Conservation (phyloP, 257 asterid species). For the Penstemon barbatus region DNA sequence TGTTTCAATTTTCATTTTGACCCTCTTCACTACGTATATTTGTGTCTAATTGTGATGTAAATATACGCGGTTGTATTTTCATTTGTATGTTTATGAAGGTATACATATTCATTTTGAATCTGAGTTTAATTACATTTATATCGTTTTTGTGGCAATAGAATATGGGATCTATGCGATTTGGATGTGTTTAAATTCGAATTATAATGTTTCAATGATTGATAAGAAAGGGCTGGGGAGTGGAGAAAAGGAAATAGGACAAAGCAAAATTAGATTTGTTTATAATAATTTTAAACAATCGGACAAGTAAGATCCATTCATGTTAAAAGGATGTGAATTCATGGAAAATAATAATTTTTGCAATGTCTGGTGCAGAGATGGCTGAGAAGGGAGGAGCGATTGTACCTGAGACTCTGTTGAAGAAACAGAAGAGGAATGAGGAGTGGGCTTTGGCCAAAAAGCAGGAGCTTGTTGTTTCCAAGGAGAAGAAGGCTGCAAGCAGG, state of each 20-base stretch:
- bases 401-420: constrained; percentile 54
- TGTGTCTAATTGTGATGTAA: not conserved
- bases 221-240: too few relatives aligned
- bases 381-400: constrained; percentile 40
- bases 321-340: too few relatives aligned
- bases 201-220: too few relatives aligned
- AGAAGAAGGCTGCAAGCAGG: constrained; percentile 43
- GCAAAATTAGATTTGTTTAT: not conserved
- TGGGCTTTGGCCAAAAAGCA: constrained; percentile 54
- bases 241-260: too few relatives aligned
- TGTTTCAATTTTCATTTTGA: not conserved
- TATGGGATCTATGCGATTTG: too few relatives aligned
- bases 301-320: not conserved
- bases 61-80: not conserved
- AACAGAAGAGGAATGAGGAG: constrained; percentile 53
- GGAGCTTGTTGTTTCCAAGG: constrained; percentile 41
- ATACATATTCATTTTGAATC: too few relatives aligned
- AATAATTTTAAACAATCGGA: not conserved
- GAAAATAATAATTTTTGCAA: not conserved
- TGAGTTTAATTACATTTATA: too few relatives aligned
- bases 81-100: not conserved
- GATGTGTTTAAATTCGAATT: too few relatives aligned
- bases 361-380: constrained; percentile 37
- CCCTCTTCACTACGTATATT: not conserved
- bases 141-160: too few relatives aligned